Conservation (phyloP, 1,284 basidiomycete genomes). For the Sparassis latifolia region DNA sequence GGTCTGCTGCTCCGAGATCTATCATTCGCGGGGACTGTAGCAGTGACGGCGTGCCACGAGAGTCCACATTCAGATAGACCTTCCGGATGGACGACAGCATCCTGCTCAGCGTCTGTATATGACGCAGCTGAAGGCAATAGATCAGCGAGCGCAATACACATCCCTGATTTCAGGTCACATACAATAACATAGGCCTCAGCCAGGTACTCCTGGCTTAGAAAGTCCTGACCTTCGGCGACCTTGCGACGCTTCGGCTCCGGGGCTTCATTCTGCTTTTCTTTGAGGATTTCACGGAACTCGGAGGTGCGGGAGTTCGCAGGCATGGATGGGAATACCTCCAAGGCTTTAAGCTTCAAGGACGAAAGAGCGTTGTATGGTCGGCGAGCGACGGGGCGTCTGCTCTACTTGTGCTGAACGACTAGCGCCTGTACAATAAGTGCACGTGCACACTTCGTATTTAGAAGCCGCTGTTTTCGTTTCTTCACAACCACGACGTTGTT, state of each 20-base stretch:
- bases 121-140: constrained; percentile 45
- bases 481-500: constrained; percentile 24
- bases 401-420: too few relatives aligned
- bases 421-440: too few relatives aligned
- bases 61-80: constrained; percentile 75
- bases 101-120: constrained; percentile 61
- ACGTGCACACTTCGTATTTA: too few relatives aligned
- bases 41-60: constrained; percentile 40
- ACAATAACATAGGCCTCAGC: constrained; percentile 71
- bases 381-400: too few relatives aligned
- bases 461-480: constrained; percentile 6
- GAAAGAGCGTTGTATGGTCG: too few relatives aligned
- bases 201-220: constrained; percentile 60
- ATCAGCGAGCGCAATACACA: background rate
- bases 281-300: constrained; percentile 50
- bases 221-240: constrained; percentile 30
- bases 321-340: constrained; percentile 9
- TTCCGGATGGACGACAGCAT: constrained; percentile 69
- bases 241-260: constrained; percentile 50
- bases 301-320: constrained; percentile 42
- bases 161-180: constrained; percentile 22
- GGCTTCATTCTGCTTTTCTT: constrained; percentile 36
- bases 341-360: too few relatives aligned
- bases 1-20: constrained; percentile 46
- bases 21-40: constrained; percentile 46